Evolutionary conservation across 208 protist genomes (phyloP).

Genomic region (Trypanosoma scelopori): DNA sequence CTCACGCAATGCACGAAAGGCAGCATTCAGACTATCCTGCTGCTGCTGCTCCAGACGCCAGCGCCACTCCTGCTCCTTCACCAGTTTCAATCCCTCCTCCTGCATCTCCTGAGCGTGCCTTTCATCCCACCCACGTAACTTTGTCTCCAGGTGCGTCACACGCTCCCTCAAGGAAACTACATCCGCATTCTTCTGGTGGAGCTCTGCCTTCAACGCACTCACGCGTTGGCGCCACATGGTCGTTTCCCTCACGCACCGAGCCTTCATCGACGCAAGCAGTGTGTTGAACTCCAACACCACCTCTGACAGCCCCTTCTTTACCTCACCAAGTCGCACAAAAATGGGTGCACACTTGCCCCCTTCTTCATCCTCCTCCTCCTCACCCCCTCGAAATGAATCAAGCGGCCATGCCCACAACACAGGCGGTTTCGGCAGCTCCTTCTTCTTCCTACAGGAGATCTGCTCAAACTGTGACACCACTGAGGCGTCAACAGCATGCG

Average conservation of each 20-base stretch:
- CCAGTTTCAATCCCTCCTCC: background rate
- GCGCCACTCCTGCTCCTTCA: constrained; percentile 2
- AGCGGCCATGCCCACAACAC: constrained; percentile 9
- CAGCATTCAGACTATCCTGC: constrained; percentile 6
- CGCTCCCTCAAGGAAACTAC: background rate
- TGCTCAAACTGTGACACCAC: background rate
- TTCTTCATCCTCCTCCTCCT: background rate
- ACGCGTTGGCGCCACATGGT: constrained; percentile 3
- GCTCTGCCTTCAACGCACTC: constrained; percentile 4
- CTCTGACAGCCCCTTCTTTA: constrained; percentile 8
- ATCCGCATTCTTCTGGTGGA: background rate
- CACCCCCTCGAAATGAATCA: background rate
- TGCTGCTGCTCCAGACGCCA: background rate
- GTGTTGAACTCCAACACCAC: constrained; percentile 17
- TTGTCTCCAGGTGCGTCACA: constrained; percentile 6
- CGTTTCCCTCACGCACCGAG: background rate
- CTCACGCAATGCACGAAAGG: constrained; percentile 18
- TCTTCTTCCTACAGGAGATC: too few relatives aligned
- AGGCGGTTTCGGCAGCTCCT: background rate
- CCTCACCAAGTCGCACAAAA: constrained; percentile 12
- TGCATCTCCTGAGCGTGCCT: background rate
- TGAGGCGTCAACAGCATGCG: background rate
- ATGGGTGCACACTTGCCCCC: background rate
- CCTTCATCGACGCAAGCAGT: constrained; percentile 2
- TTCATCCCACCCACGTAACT: constrained; percentile 8